Evolutionary conservation across 2,329 filamentous ascomycete species (phyloP).

Genomic region (Mycosphaerella sp.): DNA sequence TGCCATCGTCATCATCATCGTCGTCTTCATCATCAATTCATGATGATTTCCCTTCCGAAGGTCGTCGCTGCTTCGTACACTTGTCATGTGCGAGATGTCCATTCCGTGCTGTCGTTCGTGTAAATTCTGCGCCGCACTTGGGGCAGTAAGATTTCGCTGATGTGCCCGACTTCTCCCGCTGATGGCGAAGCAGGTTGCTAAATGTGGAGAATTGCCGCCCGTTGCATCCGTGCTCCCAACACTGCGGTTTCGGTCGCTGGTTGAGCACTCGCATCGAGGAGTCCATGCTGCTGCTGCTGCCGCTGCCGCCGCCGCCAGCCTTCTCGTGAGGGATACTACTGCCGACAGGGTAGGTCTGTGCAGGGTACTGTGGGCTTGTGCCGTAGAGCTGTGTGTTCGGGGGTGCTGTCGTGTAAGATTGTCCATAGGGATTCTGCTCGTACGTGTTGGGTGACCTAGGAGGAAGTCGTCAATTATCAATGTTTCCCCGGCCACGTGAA

Average conservation of each 20-base stretch:
- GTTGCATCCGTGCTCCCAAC: constrained; percentile 96
- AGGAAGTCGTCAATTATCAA: too few species aligned
- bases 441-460: constrained; percentile 31
- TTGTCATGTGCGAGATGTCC: constrained; percentile 84
- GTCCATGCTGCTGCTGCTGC: constrained; percentile 11
- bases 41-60: constrained; percentile 33
- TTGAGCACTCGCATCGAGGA: constrained; percentile 32
- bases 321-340: constrained; percentile 22
- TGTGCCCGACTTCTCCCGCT: constrained; percentile 89
- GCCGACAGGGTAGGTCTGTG: constrained; percentile 18
- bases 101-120: constrained; percentile 78
- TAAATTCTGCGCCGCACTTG: constrained; percentile 89
- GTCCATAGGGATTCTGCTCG: constrained; percentile 27
- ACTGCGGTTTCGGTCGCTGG: constrained; percentile 73
- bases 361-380: constrained; percentile 23
- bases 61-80: constrained; percentile 66
- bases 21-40: not conserved
- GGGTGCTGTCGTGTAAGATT: constrained; percentile 26
- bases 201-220: constrained; percentile 94
- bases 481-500: too few species aligned
- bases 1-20: not conserved
- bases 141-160: constrained; percentile 84
- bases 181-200: constrained; percentile 86
- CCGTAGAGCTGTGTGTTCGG: constrained; percentile 24
- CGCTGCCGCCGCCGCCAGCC: not conserved